Percentiles rank a stretch among this genome's conserved stretches.
Conservation (phyloP, 352 stramenopile species). For the Albugo laibachii region DNA sequence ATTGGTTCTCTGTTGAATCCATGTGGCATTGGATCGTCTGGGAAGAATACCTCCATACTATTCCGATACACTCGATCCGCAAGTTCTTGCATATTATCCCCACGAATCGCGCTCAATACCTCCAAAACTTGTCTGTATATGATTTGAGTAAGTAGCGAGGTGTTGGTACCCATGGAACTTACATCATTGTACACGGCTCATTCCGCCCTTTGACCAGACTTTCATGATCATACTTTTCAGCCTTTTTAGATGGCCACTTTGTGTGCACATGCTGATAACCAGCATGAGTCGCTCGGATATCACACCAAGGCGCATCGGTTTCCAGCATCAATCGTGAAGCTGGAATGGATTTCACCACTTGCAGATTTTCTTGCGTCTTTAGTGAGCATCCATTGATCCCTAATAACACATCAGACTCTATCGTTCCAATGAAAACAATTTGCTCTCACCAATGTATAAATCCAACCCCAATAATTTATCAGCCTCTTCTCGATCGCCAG, state of each 20-base stretch:
- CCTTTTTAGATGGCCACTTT: conserved; percentile 75
- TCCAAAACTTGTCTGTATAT: conserved; percentile 57
- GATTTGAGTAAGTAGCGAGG: not conserved
- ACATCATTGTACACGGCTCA: conserved; percentile 90
- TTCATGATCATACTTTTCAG: conserved; percentile 81
- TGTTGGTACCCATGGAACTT: conserved; percentile 22
- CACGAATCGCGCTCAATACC: conserved; percentile 45
- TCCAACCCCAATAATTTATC: conserved; percentile 81
- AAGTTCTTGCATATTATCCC: conserved; percentile 23
- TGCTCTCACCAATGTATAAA: conserved; percentile 81
- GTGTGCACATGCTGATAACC: conserved; percentile 78
- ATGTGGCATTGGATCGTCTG: not conserved
- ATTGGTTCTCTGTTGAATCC: too few species aligned
- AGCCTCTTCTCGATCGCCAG: conserved; percentile 83
- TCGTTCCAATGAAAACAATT: not conserved
- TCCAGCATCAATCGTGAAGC: conserved; percentile 87
- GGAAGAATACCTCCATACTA: conserved; percentile 49
- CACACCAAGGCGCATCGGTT: conserved; percentile 93
- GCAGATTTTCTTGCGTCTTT: conserved; percentile 88
- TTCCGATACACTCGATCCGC: conserved; percentile 30
- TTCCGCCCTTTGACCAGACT: conserved; percentile 88
- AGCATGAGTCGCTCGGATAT: conserved; percentile 89
- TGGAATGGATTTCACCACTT: conserved; percentile 83
- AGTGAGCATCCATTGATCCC: conserved; percentile 93
- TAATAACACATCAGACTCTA: conserved; percentile 4